Evolutionary conservation across 1,139 yeast genomes (phyloP), one percentile per base, ranked within the genome.

Genomic region (Waltiozyma sp.): DNA sequence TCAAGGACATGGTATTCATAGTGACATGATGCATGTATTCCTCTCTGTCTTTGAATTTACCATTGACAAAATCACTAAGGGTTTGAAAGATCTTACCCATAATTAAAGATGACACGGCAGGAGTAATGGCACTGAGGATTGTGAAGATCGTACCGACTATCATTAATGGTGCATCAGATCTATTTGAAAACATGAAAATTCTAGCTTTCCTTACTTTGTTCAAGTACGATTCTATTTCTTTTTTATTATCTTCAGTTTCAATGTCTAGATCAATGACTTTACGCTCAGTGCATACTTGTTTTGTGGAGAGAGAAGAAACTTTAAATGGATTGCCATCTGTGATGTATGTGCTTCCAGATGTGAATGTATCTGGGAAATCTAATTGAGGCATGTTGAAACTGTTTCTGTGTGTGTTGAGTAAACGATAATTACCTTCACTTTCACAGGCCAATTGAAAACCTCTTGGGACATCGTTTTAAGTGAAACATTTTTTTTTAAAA

Each of bases 41-140:
- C 1, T 45, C 49, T 13, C 56, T 47, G 0, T 60, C 45, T 1
- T 52, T n/a, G 19, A 60, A 65, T 1, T 59, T 44, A 0, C 70
- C 66, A 1, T 49, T 21, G 3, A 63, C 58, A 41, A 67, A 69
- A 1, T 59, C 52, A 1, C 77, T 58, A 10, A 87, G 62, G 2
- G 70, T 63, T 11, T 68, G 63, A 54, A 87, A 84, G 2, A 83
- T 69, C 45, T 72, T 63, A 2, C 95, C 94, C 46, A 80, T 73
- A 11, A 87, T 54, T 6, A 83, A 67, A 0, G 93, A 76, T 31
- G 79, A 72, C 1, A 74, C 68, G 0, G 94, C 84, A 0, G 84
- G 73, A 0, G 75, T 72, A 3, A 70, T 58, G 0, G 84, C 77
- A 15, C 77, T 66, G 0, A 66, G 53, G 2, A 60, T 37, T 1